Percentiles rank a stretch among this genome's conserved stretches.
Evolutionary conservation across 163 green algal species (phyloP).

Genomic region (Chloromonas sp.): DNA sequence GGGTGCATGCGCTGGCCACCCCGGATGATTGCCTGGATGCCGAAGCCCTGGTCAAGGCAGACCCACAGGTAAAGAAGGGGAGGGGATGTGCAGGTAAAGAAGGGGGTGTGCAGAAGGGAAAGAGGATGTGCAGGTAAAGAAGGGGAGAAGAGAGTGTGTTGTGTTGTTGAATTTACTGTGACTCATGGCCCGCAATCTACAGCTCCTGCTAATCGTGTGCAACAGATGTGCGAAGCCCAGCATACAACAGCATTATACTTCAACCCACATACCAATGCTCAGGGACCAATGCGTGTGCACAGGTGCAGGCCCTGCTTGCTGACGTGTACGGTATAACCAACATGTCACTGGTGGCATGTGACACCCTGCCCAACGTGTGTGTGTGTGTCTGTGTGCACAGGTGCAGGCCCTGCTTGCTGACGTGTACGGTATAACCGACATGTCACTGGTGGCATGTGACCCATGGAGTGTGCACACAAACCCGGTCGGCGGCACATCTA

Average conservation of each 20-base stretch:
- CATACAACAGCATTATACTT: too few relatives aligned
- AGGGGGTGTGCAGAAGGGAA: too few relatives aligned
- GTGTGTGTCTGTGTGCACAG: background rate
- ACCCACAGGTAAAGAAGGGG: constrained; percentile 11
- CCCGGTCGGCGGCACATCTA: constrained; percentile 15
- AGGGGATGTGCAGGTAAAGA: too few relatives aligned
- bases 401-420: constrained; percentile 40
- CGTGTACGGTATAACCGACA: constrained; percentile 30
- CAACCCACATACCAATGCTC: too few relatives aligned
- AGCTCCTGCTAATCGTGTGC: too few relatives aligned
- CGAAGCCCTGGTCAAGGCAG: constrained; percentile 50
- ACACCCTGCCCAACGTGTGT: too few relatives aligned
- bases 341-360: constrained; percentile 16
- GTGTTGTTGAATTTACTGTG: too few relatives aligned
- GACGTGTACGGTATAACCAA: constrained; percentile 36
- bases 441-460: constrained; percentile 18
- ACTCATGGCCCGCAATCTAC: too few relatives aligned
- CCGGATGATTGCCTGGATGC: constrained; percentile 57
- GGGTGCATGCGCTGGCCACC: constrained; percentile 31
- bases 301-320: constrained; percentile 36
- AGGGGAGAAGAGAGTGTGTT: too few relatives aligned
- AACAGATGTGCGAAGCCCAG: too few relatives aligned
- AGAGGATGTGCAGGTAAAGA: too few relatives aligned
- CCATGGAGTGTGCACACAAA: constrained; percentile 20
- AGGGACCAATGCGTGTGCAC: background rate